A percentile compares a stretch with the other conserved stretches of the same genome.
phyloP scores from a whole-genome alignment of 75 land plant genomes.

The Selaginella tamariscina region DNA sequence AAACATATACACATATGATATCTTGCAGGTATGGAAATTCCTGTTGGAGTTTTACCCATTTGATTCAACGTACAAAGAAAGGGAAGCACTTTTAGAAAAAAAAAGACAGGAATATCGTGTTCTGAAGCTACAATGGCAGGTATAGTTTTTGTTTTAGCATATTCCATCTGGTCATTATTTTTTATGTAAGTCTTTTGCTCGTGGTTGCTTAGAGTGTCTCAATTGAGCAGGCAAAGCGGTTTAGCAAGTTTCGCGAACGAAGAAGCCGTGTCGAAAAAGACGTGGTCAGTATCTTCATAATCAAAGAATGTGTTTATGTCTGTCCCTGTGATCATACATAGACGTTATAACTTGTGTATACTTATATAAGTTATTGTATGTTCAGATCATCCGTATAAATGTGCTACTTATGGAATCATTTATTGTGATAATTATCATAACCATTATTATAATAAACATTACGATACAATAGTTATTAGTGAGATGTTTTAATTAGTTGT shows the following conservation, averaged over 20 bases:
- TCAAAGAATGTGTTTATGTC: too few relatives aligned
- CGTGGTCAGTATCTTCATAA: conserved; percentile 66
- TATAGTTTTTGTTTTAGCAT: conserved; percentile 18
- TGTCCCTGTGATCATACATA: too few relatives aligned
- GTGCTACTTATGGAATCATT: too few relatives aligned
- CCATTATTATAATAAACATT: too few relatives aligned
- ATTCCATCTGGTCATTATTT: too few relatives aligned
- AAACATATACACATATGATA: neutral
- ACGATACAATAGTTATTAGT: too few relatives aligned
- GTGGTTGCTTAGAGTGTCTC: conserved; percentile 57
- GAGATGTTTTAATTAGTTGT: neutral
- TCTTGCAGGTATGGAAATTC: conserved; percentile 71
- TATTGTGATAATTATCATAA: too few relatives aligned
- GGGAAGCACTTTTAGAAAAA: conserved; percentile 40
- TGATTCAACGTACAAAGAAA: conserved; percentile 76
- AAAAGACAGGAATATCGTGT: conserved; percentile 62
- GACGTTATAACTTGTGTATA: too few relatives aligned
- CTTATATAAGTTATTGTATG: too few relatives aligned
- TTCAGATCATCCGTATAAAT: too few relatives aligned
- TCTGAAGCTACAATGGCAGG: conserved; percentile 85
- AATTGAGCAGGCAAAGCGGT: conserved; percentile 70
- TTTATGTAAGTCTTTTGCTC: too few relatives aligned
- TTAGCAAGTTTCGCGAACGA: conserved; percentile 88
- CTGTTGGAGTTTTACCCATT: conserved; percentile 55
- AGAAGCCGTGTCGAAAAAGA: conserved; percentile 96